A percentile compares a stretch with the other conserved stretches of the same genome.
These are phyloP conservation scores for Pseudogymnoascus sp. DNA, from an alignment of 2,329 filamentous ascomycete species.

Conservation along the genomic window DNA sequence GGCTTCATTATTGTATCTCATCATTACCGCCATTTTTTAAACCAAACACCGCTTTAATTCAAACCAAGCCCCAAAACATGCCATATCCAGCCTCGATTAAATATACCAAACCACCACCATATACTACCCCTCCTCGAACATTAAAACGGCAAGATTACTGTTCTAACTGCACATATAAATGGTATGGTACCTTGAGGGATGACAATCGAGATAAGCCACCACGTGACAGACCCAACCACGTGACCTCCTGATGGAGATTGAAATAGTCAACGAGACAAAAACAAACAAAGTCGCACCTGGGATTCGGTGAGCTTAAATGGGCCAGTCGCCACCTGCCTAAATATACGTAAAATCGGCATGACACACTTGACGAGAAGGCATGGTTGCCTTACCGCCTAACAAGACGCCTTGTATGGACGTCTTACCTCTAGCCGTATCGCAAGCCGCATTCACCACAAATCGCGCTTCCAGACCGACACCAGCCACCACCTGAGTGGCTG, in stretches of 20 bases:
- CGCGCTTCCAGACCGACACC: constrained; percentile 2
- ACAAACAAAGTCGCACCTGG: not conserved
- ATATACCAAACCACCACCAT: not conserved
- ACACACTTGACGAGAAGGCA: not conserved
- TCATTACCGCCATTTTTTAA: not conserved
- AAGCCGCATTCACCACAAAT: not conserved
- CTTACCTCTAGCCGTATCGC: not conserved
- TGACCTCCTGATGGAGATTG: not conserved
- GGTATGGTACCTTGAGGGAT: not conserved
- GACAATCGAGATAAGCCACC: too few species aligned
- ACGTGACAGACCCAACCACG: not conserved
- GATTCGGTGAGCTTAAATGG: not conserved
- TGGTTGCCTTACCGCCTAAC: not conserved
- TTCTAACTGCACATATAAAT: not conserved
- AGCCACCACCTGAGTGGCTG: constrained; percentile 6
- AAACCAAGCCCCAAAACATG: not conserved
- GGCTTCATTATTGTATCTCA: not conserved
- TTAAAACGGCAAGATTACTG: not conserved
- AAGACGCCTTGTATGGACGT: not conserved
- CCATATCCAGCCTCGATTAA: not conserved
- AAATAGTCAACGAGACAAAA: not conserved
- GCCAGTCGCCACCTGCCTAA: constrained; percentile 2
- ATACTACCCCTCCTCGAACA: not conserved
- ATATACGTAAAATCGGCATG: not conserved
- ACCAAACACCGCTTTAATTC: not conserved